Base-by-base conservation (phyloP, 164 flowering plant species). In the Vitis vinifera region DNA sequence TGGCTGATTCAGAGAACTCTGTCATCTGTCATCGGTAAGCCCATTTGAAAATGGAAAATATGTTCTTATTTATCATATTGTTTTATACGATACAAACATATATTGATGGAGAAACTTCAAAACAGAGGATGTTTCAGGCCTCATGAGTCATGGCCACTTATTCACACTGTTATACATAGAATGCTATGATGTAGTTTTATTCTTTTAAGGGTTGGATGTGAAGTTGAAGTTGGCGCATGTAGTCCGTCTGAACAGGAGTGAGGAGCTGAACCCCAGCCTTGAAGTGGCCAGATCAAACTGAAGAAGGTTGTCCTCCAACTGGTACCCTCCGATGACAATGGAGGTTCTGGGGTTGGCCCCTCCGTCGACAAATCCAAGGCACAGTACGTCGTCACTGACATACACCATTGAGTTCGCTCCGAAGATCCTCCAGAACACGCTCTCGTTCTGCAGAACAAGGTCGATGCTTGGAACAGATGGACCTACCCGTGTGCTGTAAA, bases 211-310 rank as follows among this genome's bases (percentile, higher is more conserved):
- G 49, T 3, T 67, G 56, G 80, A 66, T 6, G 82, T 79, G 76
- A 72, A 75, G 71, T 79, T 75, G 74, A 79, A 79, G 69, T 79
- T 75, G 62, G 82, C 55, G 62, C 82, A 79, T 0, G 71, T 79
- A 1, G 82, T 79, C 14, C 23, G 69, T n/a, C 67, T 48, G 47
- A 51, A 61, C 1, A 60, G 56, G n/a, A 79, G 69, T 6, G 67
- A 9, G 11, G 76, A 72, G 71, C 82, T 75, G 62, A 79, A 79
- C 16, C 79, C 78, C 4, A 78, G 55, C 62, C 71, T 68, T 19
- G 72, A 67, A n/a, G 67, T 13, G 1, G 73, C 81, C 65, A 68
- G 17, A 74, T 78, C 81, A 31, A 78, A 78, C 68, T 74, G 78
- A 16, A 78, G 13, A 2, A 78, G 66, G 59, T 67, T 71, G 52